phyloP scores from a whole-genome alignment of 75 land plant genomes.

The Azolla pinnata region DNA sequence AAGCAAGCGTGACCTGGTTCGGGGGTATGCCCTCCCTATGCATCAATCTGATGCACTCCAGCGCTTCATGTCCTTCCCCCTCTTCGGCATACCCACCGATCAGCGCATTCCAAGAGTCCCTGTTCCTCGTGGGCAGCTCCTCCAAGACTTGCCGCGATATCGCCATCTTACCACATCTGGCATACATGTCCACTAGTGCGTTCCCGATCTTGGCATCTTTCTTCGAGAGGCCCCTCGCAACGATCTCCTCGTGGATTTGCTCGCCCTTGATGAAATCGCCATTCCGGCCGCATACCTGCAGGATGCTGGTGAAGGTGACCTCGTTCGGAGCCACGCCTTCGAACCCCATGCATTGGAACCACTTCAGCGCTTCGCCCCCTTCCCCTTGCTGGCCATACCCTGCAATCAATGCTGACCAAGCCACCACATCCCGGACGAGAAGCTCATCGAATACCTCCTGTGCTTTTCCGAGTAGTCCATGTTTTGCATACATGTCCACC shows the following conservation, averaged over 20 bases:
- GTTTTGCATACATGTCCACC: conserved; percentile 32
- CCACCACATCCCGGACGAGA: conserved; percentile 14
- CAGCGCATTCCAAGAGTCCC: conserved; percentile 57
- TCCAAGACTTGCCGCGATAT: conserved; percentile 44
- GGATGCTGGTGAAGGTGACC: conserved; percentile 27
- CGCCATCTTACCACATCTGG: conserved; percentile 41
- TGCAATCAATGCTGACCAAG: conserved; percentile 38
- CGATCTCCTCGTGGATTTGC: conserved; percentile 5
- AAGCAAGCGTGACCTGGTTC: too few species aligned
- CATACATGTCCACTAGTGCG: conserved; percentile 53
- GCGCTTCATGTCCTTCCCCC: conserved; percentile 47
- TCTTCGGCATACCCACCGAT: conserved; percentile 59
- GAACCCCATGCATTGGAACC: conserved; percentile 25
- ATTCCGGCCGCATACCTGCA: conserved; percentile 25
- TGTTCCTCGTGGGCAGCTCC: conserved; percentile 27
- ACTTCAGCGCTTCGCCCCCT: conserved; percentile 22
- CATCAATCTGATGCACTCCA: too few species aligned
- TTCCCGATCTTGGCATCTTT: conserved; percentile 35
- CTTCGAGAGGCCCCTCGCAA: neutral
- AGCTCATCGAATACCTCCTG: conserved; percentile 15
- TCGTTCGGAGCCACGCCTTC: conserved; percentile 17
- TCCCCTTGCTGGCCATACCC: conserved; percentile 25
- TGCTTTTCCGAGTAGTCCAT: conserved; percentile 21
- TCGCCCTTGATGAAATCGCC: neutral
- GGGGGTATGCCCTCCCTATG: too few species aligned